Evolutionary conservation across 2,329 filamentous ascomycete genomes (phyloP).

Genomic region (Kalmusia sp.): DNA sequence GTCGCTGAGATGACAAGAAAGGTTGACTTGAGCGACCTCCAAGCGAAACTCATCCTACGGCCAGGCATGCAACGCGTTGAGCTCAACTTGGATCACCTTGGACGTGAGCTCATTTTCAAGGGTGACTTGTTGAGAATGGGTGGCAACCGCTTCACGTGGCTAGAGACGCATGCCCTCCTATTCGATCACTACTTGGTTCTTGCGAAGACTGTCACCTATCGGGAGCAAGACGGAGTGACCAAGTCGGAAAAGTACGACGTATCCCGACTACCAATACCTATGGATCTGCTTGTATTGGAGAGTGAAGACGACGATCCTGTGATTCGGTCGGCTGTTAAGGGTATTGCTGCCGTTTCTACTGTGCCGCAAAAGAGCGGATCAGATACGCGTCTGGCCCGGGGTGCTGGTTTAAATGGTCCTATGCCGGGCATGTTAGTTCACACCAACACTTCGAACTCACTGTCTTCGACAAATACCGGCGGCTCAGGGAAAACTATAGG

Average conservation of each 20-base stretch:
- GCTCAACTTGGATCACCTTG: constrained; percentile 92
- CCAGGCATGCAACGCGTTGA: constrained; percentile 85
- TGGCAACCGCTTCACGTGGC: constrained; percentile 87
- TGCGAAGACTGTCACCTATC: constrained; percentile 75
- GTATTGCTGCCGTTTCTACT: constrained; percentile 67
- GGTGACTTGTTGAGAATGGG: constrained; percentile 91
- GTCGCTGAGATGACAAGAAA: constrained; percentile 93
- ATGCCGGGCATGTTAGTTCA: constrained; percentile 67
- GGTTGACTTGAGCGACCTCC: constrained; percentile 85
- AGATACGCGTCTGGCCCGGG: constrained; percentile 61
- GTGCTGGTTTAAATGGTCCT: constrained; percentile 49
- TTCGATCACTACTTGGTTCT: constrained; percentile 98
- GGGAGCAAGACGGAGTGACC: constrained; percentile 73
- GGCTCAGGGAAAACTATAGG: constrained; percentile 60
- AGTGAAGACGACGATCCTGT: constrained; percentile 92
- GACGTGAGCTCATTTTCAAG: constrained; percentile 84
- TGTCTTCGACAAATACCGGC: constrained; percentile 53
- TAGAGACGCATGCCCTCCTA: constrained; percentile 90
- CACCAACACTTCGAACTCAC: constrained; percentile 70
- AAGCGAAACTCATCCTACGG: constrained; percentile 81
- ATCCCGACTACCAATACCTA: constrained; percentile 92
- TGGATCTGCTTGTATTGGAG: constrained; percentile 93
- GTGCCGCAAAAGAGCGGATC: constrained; percentile 33
- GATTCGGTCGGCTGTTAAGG: constrained; percentile 76
- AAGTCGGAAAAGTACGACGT: constrained; percentile 89